Percentiles rank a stretch among this genome's conserved stretches.
phyloP scores from a whole-genome alignment of 2,329 filamentous ascomycete species.

The Colletotrichum tropicale region DNA sequence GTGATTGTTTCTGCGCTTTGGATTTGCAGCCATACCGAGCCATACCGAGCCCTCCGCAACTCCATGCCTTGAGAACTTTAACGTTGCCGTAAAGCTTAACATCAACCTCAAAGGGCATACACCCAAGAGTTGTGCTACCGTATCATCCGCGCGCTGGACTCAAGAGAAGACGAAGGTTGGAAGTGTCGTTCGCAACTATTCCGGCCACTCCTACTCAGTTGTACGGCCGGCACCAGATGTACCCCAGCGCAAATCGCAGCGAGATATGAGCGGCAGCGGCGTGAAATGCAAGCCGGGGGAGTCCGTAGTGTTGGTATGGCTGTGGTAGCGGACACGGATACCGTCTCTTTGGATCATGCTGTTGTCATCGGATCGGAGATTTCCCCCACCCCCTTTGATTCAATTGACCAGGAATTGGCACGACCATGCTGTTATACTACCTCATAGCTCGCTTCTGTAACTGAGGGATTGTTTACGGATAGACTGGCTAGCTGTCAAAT shows the following conservation, averaged over 20 bases:
- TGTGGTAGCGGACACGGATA: not conserved
- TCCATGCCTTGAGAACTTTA: not conserved
- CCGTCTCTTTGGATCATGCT: not conserved
- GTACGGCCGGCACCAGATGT: not conserved
- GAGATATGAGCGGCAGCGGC: not conserved
- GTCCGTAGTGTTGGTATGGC: not conserved
- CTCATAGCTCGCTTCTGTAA: not conserved
- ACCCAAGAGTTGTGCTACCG: not conserved
- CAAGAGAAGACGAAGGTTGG: not conserved
- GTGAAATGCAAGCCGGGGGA: not conserved
- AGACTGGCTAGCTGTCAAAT: not conserved
- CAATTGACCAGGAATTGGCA: not conserved
- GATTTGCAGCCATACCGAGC: not conserved
- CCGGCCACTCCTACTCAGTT: not conserved
- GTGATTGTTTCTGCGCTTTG: not conserved
- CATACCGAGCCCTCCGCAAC: constrained; percentile 6
- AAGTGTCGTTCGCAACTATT: not conserved
- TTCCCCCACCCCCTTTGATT: not conserved
- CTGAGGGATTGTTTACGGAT: too few species aligned
- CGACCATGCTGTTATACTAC: not conserved
- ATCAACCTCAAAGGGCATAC: not conserved
- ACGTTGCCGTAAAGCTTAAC: not conserved
- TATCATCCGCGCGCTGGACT: not conserved
- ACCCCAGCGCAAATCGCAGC: not conserved
- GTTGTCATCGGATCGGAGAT: not conserved